Percentiles rank a stretch among this genome's conserved stretches.
These are phyloP conservation scores for Spathaspora boniae DNA, from an alignment of 805 yeast genomes.

Conservation along the genomic window DNA sequence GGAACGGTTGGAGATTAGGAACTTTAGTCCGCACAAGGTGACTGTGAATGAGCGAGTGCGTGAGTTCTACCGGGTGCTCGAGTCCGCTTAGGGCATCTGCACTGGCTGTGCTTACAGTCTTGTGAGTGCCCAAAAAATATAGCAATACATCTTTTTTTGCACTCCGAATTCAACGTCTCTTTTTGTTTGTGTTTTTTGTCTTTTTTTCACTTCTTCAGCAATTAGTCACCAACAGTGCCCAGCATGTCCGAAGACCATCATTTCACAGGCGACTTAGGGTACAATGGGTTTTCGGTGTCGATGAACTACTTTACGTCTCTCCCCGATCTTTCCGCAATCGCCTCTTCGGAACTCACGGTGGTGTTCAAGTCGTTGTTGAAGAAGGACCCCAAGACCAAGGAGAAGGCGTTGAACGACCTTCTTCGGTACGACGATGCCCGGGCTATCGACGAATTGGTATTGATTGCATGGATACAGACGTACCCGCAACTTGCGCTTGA, in stretches of 20 bases:
- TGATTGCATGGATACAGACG: conserved; percentile 72
- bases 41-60: no score
- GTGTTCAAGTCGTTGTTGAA: conserved; percentile 75
- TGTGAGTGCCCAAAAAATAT: no score
- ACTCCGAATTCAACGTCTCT: no score
- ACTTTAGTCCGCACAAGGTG: conserved; percentile 60
- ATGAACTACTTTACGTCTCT: conserved; percentile 73
- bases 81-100: no score
- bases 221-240: background rate
- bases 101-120: no score
- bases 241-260: background rate
- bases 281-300: conserved; percentile 50
- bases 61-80: no score
- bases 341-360: conserved; percentile 50
- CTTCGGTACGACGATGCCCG: conserved; percentile 29
- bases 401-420: conserved; percentile 64
- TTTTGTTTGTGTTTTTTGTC: no score
- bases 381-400: conserved; percentile 81
- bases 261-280: conserved; percentile 24
- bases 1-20: conserved; percentile 60
- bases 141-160: no score
- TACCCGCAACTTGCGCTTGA: conserved; percentile 79
- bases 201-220: no score
- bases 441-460: conserved; percentile 47
- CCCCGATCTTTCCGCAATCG: conserved; percentile 49